Percentiles rank a stretch among this genome's conserved stretches.
Conservation (phyloP, 441 rosid genomes). For the Jatropha podagrica region DNA sequence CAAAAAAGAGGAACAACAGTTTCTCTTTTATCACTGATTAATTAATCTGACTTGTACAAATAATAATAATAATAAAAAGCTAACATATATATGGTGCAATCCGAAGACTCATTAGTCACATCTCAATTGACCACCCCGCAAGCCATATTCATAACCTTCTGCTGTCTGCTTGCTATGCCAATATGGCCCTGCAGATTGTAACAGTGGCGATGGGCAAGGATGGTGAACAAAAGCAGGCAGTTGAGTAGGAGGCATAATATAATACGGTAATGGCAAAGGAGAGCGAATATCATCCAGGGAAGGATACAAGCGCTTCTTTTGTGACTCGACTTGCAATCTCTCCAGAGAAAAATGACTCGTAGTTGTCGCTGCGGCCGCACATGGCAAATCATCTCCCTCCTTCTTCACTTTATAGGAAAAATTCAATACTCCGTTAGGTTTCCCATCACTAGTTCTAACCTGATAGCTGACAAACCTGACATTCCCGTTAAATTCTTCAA, state of each 20-base stretch:
- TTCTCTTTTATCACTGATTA: too few relatives aligned
- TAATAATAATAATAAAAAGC: too few relatives aligned
- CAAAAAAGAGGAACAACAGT: too few relatives aligned
- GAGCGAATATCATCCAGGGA: constrained; percentile 21
- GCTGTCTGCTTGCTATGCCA: background rate
- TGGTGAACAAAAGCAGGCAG: background rate
- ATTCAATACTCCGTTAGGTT: constrained; percentile 43
- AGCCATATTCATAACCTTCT: constrained; percentile 2
- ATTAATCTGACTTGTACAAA: too few relatives aligned
- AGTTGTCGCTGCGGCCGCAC: background rate
- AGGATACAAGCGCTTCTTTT: constrained; percentile 25
- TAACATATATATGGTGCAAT: too few relatives aligned
- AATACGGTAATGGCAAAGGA: constrained; percentile 3
- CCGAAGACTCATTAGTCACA: too few relatives aligned
- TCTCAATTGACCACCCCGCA: background rate
- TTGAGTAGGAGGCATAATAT: background rate
- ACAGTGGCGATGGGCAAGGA: background rate
- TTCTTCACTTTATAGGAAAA: constrained; percentile 32
- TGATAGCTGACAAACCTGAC: constrained; percentile 37
- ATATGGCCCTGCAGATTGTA: background rate
- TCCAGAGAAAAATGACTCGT: background rate
- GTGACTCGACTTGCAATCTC: background rate
- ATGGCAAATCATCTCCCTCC: background rate
- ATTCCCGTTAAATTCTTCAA: constrained; percentile 34
- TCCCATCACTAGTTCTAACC: constrained; percentile 38